phyloP scores from a whole-genome alignment of 345 rosid genomes.

The Eucalyptus rudis region DNA sequence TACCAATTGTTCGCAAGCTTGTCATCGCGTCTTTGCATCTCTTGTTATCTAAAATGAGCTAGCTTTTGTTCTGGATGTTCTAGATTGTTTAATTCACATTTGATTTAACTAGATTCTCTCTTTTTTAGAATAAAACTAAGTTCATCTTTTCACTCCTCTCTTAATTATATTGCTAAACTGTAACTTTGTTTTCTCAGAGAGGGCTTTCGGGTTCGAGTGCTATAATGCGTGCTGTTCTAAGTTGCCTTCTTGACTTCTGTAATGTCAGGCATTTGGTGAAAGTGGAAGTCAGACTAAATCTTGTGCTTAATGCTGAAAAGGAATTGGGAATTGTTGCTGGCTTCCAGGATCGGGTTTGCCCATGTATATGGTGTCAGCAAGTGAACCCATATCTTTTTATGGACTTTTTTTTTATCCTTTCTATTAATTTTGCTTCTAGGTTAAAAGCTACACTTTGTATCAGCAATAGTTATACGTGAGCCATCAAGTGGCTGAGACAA shows the following conservation, averaged over 20 bases:
- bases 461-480: neutral
- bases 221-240: constrained; percentile 66
- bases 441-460: neutral
- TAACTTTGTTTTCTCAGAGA: constrained; percentile 23
- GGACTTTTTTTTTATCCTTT: neutral
- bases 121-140: neutral
- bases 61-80: neutral
- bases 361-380: constrained; percentile 14
- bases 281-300: constrained; percentile 55
- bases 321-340: constrained; percentile 94
- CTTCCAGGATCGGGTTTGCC: constrained; percentile 82
- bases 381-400: neutral
- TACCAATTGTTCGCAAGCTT: neutral
- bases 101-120: neutral
- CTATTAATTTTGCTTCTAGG: neutral
- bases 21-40: neutral
- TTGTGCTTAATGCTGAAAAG: constrained; percentile 59
- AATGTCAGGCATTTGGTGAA: constrained; percentile 61
- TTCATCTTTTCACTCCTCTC: neutral
- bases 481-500: neutral
- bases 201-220: constrained; percentile 96
- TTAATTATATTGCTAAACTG: neutral
- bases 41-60: neutral
- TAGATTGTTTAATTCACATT: neutral
- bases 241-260: constrained; percentile 79